Conservation (phyloP, 768 basidiomycete genomes). For the Tephrocybe sp. region DNA sequence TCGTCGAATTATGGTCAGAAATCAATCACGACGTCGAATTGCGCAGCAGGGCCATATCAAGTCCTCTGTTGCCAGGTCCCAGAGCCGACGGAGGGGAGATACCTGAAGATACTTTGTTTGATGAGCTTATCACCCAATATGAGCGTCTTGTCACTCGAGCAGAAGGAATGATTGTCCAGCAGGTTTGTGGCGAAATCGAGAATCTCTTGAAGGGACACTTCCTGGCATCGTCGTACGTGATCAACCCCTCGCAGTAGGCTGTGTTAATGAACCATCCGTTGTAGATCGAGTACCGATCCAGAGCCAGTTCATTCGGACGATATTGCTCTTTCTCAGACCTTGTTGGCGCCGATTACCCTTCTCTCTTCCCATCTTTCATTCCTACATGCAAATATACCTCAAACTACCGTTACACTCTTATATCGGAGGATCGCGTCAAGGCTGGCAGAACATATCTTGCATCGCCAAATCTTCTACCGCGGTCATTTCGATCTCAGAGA, state of each 20-base stretch:
- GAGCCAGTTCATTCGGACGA: slow-evolving; percentile 27
- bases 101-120: slow-evolving; percentile 72
- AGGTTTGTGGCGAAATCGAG: slow-evolving; percentile 82
- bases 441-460: slow-evolving; percentile 74
- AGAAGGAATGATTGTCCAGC: slow-evolving; percentile 85
- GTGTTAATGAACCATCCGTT: not conserved
- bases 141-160: slow-evolving; percentile 59
- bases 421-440: slow-evolving; percentile 75
- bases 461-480: slow-evolving; percentile 79
- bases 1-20: slow-evolving; percentile 86
- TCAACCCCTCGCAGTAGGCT: not conserved
- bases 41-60: slow-evolving; percentile 49
- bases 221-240: slow-evolving; percentile 42
- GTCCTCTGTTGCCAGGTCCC: slow-evolving; percentile 49
- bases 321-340: slow-evolving; percentile 60
- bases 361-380: slow-evolving; percentile 77
- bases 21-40: slow-evolving; percentile 61
- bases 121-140: slow-evolving; percentile 69
- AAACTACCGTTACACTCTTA: slow-evolving; percentile 50
- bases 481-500: slow-evolving; percentile 62
- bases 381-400: slow-evolving; percentile 63
- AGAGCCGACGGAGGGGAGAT: slow-evolving; percentile 29
- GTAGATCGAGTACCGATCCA: slow-evolving; percentile 19
- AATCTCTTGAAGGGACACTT: slow-evolving; percentile 71
- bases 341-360: slow-evolving; percentile 74